Evolutionary conservation across 306 rosid genomes (phyloP).

Genomic region (peach (Prunus persica)): DNA sequence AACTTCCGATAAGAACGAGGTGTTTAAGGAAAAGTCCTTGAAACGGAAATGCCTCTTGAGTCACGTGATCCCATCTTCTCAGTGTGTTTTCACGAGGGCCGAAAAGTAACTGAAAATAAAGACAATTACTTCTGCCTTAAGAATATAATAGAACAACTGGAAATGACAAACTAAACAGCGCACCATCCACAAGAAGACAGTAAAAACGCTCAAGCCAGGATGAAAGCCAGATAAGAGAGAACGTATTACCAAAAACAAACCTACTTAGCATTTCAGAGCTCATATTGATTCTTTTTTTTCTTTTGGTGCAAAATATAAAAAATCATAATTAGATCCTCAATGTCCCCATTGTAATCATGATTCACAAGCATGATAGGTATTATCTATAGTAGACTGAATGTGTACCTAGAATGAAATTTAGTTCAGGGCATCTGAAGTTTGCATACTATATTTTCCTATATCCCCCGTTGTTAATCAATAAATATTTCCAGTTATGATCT

Average conservation of each 20-base stretch:
- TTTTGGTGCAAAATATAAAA: no score
- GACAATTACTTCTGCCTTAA: no score
- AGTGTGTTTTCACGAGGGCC: background rate
- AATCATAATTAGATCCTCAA: background rate
- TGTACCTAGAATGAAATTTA: background rate
- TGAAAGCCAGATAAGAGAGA: background rate
- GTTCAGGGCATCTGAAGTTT: background rate
- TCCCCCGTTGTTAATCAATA: background rate
- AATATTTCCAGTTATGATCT: background rate
- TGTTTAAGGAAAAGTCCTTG: background rate
- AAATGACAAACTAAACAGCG: background rate
- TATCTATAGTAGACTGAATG: background rate
- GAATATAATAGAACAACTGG: background rate
- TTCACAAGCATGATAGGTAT: no score
- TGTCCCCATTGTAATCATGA: background rate
- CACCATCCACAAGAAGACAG: background rate
- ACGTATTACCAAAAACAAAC: background rate
- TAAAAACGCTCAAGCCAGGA: background rate
- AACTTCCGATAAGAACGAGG: slow-evolving; percentile 6
- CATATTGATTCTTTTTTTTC: background rate
- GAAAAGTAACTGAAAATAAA: background rate
- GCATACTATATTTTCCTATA: background rate
- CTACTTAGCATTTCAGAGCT: background rate
- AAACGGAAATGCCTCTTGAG: slow-evolving; percentile 2
- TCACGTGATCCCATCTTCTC: slow-evolving; percentile 16